Percentiles rank a stretch among this genome's conserved stretches.
Evolutionary conservation across 352 stramenopile genomes (phyloP).

Genomic region (Pythium apleroticum): DNA sequence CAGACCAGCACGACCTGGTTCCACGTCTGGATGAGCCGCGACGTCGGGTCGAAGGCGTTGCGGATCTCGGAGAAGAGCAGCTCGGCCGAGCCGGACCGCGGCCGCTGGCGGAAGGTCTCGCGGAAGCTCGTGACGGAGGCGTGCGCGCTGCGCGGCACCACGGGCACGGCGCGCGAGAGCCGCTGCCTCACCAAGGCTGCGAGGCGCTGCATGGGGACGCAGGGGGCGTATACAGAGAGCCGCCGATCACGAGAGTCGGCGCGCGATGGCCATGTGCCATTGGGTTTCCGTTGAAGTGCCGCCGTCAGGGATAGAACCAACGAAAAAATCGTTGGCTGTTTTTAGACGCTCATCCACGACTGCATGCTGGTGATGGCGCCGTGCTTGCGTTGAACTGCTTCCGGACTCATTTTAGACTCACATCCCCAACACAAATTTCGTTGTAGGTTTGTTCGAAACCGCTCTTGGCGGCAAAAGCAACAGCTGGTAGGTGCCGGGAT

Average conservation of each 20-base stretch:
- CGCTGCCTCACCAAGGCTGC: neutral
- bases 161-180: neutral
- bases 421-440: no score
- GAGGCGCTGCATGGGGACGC: neutral
- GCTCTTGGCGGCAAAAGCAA: neutral
- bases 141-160: neutral
- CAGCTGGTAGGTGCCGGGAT: neutral
- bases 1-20: slow-evolving; percentile 49
- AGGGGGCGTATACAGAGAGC: neutral
- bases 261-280: neutral
- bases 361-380: no score
- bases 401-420: no score
- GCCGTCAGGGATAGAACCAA: no score
- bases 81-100: slow-evolving; percentile 48
- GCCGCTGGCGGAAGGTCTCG: slow-evolving; percentile 40
- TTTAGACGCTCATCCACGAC: neutral
- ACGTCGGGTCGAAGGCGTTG: slow-evolving; percentile 65
- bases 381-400: no score
- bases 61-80: slow-evolving; percentile 45
- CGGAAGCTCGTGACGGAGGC: slow-evolving; percentile 31
- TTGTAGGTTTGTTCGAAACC: neutral
- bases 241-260: neutral
- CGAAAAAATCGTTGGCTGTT: neutral
- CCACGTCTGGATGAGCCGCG: slow-evolving; percentile 48
- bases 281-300: neutral